A percentile compares a stretch with the other conserved stretches of the same genome.
Evolutionary conservation across 148 eudicot genomes (phyloP).

Genomic region (Heliamphora exappendiculata): DNA sequence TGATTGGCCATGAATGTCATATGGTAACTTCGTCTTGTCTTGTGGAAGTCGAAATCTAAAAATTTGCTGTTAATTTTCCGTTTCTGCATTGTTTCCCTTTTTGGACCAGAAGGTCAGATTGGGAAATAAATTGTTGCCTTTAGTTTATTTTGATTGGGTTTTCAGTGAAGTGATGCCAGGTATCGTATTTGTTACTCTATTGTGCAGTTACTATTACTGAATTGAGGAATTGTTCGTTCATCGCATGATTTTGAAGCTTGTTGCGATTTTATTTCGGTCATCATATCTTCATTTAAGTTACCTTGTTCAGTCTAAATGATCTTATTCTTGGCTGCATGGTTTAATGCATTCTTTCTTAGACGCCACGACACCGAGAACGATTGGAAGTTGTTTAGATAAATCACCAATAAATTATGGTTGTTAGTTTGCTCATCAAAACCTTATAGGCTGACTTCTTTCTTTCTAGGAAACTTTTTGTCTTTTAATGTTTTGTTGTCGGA

Average conservation of each 20-base stretch:
- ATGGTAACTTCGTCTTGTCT: neutral
- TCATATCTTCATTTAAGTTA: neutral
- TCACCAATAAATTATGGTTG: neutral
- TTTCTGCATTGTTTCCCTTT: neutral
- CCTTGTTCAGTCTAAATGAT: neutral
- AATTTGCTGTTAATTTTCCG: neutral
- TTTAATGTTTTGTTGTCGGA: no score
- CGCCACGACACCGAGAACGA: neutral
- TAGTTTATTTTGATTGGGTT: neutral
- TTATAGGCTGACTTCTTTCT: neutral
- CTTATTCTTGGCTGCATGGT: neutral
- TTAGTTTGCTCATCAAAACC: constrained; percentile 4
- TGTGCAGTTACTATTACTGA: neutral
- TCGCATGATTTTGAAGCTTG: neutral
- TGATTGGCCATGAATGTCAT: neutral
- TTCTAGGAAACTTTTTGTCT: neutral
- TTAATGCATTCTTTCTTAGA: neutral
- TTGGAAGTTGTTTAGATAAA: neutral
- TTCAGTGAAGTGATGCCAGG: neutral
- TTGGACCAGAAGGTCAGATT: neutral
- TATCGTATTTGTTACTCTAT: neutral
- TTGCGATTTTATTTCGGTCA: neutral
- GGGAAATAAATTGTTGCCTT: neutral
- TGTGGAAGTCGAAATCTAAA: constrained; percentile 11
- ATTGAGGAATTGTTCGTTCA: neutral